Conservation (phyloP, 495 filamentous ascomycete genomes). For the Lichina pygmaea region DNA sequence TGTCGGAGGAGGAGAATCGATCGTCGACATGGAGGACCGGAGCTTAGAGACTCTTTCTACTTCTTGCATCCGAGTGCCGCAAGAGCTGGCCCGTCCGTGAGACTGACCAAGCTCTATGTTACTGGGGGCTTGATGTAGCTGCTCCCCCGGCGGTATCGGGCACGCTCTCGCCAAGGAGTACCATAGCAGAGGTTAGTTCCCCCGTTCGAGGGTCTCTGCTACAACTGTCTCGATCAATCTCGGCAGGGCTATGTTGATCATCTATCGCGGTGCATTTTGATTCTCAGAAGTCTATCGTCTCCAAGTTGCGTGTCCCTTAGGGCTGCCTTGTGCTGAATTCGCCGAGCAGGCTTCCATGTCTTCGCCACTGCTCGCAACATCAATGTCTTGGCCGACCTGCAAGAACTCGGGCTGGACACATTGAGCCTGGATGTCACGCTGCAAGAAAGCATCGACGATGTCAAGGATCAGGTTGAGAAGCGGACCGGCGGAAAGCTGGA, state of each 20-base stretch:
- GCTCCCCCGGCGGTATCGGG: constrained; percentile 29
- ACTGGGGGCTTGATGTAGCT: constrained; percentile 9
- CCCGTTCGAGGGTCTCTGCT: neutral
- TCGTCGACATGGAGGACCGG: too few species aligned
- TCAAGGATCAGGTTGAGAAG: constrained; percentile 16
- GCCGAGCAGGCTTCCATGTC: constrained; percentile 16
- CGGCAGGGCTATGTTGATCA: neutral
- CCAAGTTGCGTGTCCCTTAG: too few species aligned
- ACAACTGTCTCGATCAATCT: neutral
- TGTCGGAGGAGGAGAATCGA: too few species aligned
- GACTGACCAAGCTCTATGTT: too few species aligned
- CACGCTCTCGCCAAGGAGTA: constrained; percentile 29
- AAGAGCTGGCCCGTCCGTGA: too few species aligned
- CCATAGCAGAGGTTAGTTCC: constrained; percentile 14
- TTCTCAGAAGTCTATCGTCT: too few species aligned
- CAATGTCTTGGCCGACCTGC: constrained; percentile 19
- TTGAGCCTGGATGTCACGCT: constrained; percentile 20
- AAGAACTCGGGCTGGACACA: constrained; percentile 22
- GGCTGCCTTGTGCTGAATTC: too few species aligned
- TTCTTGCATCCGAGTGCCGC: too few species aligned
- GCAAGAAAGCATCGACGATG: constrained; percentile 17
- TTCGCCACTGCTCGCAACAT: constrained; percentile 29
- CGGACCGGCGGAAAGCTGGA: constrained; percentile 22
- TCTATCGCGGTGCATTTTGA: too few species aligned
- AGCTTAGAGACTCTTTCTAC: too few species aligned